A percentile compares a stretch with the other conserved stretches of the same genome.
Evolutionary conservation across 495 filamentous ascomycete species (phyloP).

Genomic region (Xylaria scruposa): DNA sequence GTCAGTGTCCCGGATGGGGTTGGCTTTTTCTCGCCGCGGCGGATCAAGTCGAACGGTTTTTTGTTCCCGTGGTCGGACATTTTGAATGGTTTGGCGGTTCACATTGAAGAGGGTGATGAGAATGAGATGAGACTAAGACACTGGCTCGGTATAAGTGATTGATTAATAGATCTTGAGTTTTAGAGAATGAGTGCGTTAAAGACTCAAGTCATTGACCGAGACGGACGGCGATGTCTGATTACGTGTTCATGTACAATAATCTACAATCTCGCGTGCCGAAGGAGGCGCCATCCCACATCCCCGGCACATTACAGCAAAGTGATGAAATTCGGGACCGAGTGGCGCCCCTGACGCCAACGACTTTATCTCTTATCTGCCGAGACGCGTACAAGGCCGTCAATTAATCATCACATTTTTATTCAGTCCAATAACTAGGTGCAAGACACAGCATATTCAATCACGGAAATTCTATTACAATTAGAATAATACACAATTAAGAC

Average conservation of each 20-base stretch:
- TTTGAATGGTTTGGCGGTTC: background rate
- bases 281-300: background rate
- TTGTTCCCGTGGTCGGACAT: constrained; percentile 17
- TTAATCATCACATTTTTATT: background rate
- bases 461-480: background rate
- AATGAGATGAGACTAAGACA: background rate
- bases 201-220: background rate
- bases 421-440: no score
- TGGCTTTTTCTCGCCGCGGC: constrained; percentile 45
- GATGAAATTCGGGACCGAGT: constrained; percentile 18
- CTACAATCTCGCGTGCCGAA: background rate
- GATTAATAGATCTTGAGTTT: background rate
- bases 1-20: constrained; percentile 56
- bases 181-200: background rate
- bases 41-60: constrained; percentile 40
- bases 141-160: background rate
- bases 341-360: background rate
- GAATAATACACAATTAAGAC: background rate
- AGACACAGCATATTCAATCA: background rate
- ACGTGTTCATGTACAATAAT: background rate
- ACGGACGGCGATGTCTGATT: background rate
- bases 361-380: background rate
- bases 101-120: background rate
- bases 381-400: background rate
- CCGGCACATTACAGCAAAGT: background rate